Evolutionary conservation across 768 basidiomycete genomes (phyloP).

Genomic region (Suillus occidentalis): DNA sequence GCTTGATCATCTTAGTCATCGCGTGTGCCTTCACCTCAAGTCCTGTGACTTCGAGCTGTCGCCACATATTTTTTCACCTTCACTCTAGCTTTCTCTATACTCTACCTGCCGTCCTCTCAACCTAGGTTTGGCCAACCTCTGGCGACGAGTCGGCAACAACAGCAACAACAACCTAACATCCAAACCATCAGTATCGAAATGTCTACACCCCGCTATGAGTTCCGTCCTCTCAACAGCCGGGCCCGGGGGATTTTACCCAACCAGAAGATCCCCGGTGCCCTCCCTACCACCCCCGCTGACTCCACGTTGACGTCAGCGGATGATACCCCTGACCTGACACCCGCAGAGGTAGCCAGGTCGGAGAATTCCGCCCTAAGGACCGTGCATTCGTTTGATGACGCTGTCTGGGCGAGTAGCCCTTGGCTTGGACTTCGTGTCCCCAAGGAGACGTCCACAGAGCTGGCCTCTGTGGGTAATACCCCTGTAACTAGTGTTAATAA

Average conservation of each 20-base stretch:
- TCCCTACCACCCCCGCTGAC: too few relatives aligned
- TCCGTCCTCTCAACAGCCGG: neutral
- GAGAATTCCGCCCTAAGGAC: neutral
- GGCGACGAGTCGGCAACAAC: neutral
- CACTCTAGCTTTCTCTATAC: neutral
- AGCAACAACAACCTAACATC: too few relatives aligned
- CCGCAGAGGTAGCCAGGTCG: rapidly evolving
- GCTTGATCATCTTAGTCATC: too few relatives aligned
- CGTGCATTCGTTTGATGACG: rapidly evolving
- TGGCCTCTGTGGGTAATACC: neutral
- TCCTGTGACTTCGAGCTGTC: too few relatives aligned
- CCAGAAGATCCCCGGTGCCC: neutral
- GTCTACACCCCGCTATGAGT: neutral
- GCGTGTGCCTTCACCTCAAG: too few relatives aligned
- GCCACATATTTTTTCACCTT: neutral
- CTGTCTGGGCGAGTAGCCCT: neutral
- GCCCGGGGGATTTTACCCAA: neutral
- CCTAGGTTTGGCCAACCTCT: neutral
- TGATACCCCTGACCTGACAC: neutral
- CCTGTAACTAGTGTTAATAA: neutral
- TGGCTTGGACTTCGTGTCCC: neutral
- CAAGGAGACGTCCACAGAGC: neutral
- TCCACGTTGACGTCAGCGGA: too few relatives aligned
- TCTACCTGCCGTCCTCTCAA: neutral
- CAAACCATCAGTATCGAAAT: neutral